Percentiles rank a stretch among this genome's conserved stretches.
Conservation (phyloP, 139 green algal species). For the Zygnema cylindricum region DNA sequence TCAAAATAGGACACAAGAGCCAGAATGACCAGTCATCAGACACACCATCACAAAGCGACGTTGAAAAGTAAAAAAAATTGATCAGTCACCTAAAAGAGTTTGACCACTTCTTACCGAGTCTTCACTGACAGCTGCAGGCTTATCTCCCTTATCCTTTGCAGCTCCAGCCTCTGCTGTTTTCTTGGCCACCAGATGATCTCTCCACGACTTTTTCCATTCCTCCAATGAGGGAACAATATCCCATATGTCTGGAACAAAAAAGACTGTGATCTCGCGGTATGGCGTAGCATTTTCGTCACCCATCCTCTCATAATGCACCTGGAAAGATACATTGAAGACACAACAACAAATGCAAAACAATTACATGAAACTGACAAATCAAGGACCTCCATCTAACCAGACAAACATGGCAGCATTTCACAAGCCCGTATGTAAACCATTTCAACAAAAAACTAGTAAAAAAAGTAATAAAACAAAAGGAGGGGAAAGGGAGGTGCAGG, state of each 20-base stretch:
- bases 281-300: background rate
- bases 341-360: too few relatives aligned
- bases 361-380: too few relatives aligned
- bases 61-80: background rate
- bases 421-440: too few relatives aligned
- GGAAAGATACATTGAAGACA: too few relatives aligned
- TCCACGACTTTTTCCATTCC: constrained; percentile 36
- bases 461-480: too few relatives aligned
- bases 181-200: constrained; percentile 13
- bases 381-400: too few relatives aligned
- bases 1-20: too few relatives aligned
- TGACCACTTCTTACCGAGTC: background rate
- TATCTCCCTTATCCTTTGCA: background rate
- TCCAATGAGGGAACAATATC: constrained; percentile 37
- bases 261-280: constrained; percentile 45
- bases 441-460: too few relatives aligned
- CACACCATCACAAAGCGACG: too few relatives aligned
- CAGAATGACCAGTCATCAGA: too few relatives aligned
- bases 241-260: constrained; percentile 46
- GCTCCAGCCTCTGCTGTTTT: background rate
- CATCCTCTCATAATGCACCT: constrained; percentile 55
- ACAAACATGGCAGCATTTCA: too few relatives aligned
- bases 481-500: too few relatives aligned
- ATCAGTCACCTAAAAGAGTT: background rate
- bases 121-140: background rate